phyloP scores from a whole-genome alignment of 495 filamentous ascomycete genomes.

The Saxophila tyrrhenica region DNA sequence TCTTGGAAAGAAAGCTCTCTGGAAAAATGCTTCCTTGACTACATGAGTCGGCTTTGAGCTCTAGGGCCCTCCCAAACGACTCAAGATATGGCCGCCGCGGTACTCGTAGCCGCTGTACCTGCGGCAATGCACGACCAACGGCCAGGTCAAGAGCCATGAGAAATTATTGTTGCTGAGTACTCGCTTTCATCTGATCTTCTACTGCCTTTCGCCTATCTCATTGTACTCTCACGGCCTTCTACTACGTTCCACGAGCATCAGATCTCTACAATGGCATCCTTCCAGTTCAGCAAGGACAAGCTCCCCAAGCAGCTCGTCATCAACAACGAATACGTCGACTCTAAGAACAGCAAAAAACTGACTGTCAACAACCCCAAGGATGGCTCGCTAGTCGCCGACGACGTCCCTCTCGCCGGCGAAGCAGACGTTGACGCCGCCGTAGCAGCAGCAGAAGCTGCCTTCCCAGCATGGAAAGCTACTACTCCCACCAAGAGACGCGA shows the following conservation, averaged over 20 bases:
- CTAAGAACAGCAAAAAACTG: slow-evolving; percentile 31
- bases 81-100: neutral
- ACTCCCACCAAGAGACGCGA: slow-evolving; percentile 17
- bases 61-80: neutral
- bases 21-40: slow-evolving; percentile 4
- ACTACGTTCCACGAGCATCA: no score
- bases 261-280: slow-evolving; percentile 6
- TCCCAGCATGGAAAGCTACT: slow-evolving; percentile 20
- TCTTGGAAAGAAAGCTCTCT: neutral
- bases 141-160: neutral
- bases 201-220: neutral
- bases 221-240: no score
- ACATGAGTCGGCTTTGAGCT: neutral
- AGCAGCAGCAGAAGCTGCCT: slow-evolving; percentile 26
- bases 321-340: slow-evolving; percentile 36
- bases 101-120: neutral
- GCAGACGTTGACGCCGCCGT: slow-evolving; percentile 30
- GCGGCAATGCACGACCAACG: neutral
- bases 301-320: slow-evolving; percentile 32
- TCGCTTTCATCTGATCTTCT: neutral
- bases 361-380: slow-evolving; percentile 31
- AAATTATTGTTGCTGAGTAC: neutral
- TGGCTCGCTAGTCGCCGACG: slow-evolving; percentile 28
- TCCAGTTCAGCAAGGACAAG: slow-evolving; percentile 14
- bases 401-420: slow-evolving; percentile 25